Evolutionary conservation across 169 alveolate species (phyloP).

Genomic region (Cryptosporidium parvum): DNA sequence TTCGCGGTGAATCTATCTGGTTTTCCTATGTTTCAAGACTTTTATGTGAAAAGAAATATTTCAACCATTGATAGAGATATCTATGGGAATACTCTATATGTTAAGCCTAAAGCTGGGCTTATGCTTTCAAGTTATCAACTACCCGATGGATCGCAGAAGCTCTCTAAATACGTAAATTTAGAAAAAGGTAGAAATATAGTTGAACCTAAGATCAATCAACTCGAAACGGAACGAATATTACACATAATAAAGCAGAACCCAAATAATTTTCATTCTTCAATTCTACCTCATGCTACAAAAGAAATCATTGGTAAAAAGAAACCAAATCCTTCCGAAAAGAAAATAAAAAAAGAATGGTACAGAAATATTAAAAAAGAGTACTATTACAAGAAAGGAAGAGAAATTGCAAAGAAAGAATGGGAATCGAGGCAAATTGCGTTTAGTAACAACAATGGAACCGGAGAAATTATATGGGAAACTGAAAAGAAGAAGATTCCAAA

Average conservation of each 20-base stretch:
- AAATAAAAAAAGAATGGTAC: conserved; percentile 45
- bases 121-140: conserved; percentile 22
- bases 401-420: conserved; percentile 55
- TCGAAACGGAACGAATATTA: background rate
- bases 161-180: background rate
- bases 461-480: conserved; percentile 18
- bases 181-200: background rate
- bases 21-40: background rate
- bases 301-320: conserved; percentile 4
- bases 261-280: conserved; percentile 31
- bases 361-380: conserved; percentile 10
- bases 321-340: conserved; percentile 2
- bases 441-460: conserved; percentile 7
- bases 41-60: conserved; percentile 29
- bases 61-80: conserved; percentile 25
- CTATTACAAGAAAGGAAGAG: conserved; percentile 34
- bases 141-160: conserved; percentile 16
- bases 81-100: background rate
- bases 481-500: conserved; percentile 15
- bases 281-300: conserved; percentile 40
- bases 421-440: conserved; percentile 14
- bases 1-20: background rate
- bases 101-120: conserved; percentile 29
- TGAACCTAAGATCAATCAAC: no score
- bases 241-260: conserved; percentile 22